phyloP scores from a whole-genome alignment of 2,329 filamentous ascomycete genomes.

The Sclerotinia sclerotiorum region DNA sequence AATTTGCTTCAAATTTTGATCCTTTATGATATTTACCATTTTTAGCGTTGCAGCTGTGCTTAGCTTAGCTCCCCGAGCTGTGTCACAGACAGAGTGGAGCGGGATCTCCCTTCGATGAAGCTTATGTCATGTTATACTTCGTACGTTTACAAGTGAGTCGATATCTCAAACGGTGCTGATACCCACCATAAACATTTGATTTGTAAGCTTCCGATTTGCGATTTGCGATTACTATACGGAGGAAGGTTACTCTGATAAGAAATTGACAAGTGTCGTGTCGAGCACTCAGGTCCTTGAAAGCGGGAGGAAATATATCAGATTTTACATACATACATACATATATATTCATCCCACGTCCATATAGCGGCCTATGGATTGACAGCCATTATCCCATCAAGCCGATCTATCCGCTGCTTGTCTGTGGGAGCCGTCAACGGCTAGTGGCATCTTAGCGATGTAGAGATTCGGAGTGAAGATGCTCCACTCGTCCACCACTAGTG shows the following conservation, averaged over 20 bases:
- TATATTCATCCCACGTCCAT: neutral
- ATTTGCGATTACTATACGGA: too few species aligned
- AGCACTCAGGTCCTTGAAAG: neutral
- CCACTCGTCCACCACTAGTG: neutral
- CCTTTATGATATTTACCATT: too few species aligned
- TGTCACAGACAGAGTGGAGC: neutral
- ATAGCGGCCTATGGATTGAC: neutral
- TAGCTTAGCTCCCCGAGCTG: too few species aligned
- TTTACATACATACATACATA: too few species aligned
- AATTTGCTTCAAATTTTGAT: neutral
- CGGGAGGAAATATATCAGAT: neutral
- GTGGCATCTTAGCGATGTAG: neutral
- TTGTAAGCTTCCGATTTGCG: too few species aligned
- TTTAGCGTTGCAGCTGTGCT: too few species aligned
- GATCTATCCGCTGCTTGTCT: constrained; percentile 11
- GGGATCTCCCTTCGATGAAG: neutral
- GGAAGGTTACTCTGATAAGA: neutral
- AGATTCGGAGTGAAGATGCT: neutral
- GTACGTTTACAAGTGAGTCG: too few species aligned
- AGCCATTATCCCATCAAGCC: neutral
- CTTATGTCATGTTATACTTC: neutral
- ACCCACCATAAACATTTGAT: too few species aligned
- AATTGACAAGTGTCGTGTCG: neutral
- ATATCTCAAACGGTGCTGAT: too few species aligned
- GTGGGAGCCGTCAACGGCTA: neutral